These are phyloP conservation scores for Pseudogymnoascus sp. DNA, from an alignment of 2,329 filamentous ascomycete species.

Conservation along the genomic window DNA sequence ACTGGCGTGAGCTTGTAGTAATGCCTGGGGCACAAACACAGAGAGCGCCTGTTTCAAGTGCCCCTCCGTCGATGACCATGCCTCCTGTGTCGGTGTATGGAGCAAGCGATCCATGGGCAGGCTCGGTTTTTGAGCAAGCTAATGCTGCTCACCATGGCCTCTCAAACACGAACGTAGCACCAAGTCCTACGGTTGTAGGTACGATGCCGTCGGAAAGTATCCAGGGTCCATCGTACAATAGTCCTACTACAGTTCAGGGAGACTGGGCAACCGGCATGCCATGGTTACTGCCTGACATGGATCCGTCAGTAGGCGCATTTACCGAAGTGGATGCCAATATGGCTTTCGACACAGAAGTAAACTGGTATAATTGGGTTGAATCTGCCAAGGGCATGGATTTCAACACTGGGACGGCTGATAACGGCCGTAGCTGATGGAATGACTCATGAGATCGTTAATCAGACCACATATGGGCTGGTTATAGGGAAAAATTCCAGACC, in stretches of 20 bases:
- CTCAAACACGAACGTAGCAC: neutral
- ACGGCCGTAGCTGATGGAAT: neutral
- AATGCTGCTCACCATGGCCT: neutral
- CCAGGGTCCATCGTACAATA: conserved; percentile 10
- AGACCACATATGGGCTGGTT: neutral
- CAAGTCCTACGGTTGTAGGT: neutral
- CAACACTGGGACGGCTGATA: neutral
- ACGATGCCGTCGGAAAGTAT: conserved; percentile 8
- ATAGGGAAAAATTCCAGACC: neutral
- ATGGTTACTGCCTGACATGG: conserved; percentile 24
- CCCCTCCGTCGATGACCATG: neutral
- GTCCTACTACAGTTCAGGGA: conserved; percentile 8
- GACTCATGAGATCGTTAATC: neutral
- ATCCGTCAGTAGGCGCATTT: conserved; percentile 20
- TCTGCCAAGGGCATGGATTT: conserved; percentile 26
- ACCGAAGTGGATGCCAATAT: conserved; percentile 23
- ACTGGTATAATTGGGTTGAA: conserved; percentile 35
- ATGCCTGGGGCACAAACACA: neutral
- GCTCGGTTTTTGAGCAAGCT: conserved; percentile 10
- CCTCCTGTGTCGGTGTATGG: neutral
- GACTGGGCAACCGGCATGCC: conserved; percentile 16
- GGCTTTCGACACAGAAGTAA: conserved; percentile 28
- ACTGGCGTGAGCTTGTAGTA: conserved; percentile 28
- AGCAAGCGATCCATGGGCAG: neutral
- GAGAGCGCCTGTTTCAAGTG: neutral